These are phyloP conservation scores for Ceratocystis eucalypticola DNA, from an alignment of 2,329 filamentous ascomycete species.

Conservation along the genomic window DNA sequence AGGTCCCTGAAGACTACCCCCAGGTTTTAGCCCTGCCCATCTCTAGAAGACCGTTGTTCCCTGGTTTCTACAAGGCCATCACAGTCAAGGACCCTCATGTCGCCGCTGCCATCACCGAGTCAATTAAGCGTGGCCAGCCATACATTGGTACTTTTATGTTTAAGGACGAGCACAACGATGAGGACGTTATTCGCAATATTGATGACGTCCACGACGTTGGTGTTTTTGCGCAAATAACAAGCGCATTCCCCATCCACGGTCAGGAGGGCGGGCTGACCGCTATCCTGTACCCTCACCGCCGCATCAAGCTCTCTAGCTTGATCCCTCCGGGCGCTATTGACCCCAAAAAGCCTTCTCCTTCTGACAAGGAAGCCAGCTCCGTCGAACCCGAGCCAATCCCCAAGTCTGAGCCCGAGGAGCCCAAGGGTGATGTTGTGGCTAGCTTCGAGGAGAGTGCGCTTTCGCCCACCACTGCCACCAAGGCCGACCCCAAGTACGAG, in stretches of 20 bases:
- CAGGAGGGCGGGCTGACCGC: slow-evolving; percentile 78
- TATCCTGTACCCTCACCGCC: slow-evolving; percentile 87
- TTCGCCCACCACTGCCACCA: slow-evolving; percentile 35
- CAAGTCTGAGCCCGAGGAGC: slow-evolving; percentile 50
- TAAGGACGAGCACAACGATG: slow-evolving; percentile 89
- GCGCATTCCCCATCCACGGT: slow-evolving; percentile 79
- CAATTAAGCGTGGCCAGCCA: slow-evolving; percentile 91
- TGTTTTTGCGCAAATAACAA: slow-evolving; percentile 95
- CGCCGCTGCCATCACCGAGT: slow-evolving; percentile 81
- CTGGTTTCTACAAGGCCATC: slow-evolving; percentile 97
- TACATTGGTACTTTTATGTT: slow-evolving; percentile 95
- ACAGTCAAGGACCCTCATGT: slow-evolving; percentile 91
- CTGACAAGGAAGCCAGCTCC: slow-evolving; percentile 34
- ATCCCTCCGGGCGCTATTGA: slow-evolving; percentile 51
- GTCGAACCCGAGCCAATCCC: slow-evolving; percentile 47
- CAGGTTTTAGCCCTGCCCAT: slow-evolving; percentile 97
- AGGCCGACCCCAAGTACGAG: slow-evolving; percentile 51
- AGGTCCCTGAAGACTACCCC: slow-evolving; percentile 87
- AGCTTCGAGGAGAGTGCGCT: slow-evolving; percentile 81
- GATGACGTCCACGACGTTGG: slow-evolving; percentile 92
- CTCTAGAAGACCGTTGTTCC: slow-evolving; percentile 82
- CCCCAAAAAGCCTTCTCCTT: slow-evolving; percentile 33
- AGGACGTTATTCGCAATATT: slow-evolving; percentile 78
- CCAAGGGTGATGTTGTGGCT: slow-evolving; percentile 86
- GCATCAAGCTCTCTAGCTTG: slow-evolving; percentile 78